Evolutionary conservation across 495 filamentous ascomycete species (phyloP), one percentile per base, ranked within the genome.

Genomic region (Astrothelium macrocarpum): DNA sequence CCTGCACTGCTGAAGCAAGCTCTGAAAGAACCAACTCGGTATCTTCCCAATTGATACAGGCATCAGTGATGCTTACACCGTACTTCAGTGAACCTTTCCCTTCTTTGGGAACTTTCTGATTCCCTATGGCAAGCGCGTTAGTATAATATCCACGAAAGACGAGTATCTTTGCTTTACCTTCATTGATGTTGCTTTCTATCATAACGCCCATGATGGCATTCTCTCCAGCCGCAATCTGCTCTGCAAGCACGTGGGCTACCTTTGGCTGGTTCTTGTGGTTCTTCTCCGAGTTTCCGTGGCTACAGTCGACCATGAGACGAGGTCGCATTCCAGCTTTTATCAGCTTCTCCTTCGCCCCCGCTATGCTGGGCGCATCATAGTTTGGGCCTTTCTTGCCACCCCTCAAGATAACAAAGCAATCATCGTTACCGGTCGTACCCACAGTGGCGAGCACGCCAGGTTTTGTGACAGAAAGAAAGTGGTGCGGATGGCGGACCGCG

Each of bases 391-490:
- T 87, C 71, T 88, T 97, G 53, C 95, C 95, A 64, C 95, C 95
- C 62, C 95, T 85, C 62, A 99, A 82, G 69, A 99, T 97, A 59
- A 96, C 91, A 77, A 95, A 99, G 82, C 94, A 95, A 73, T 99
- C 93, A 23, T 97, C 92, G 77, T 99, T 99, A 49, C 95, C 95
- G 3, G 86, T 84, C 5, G 95, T 99, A 63, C 91, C 91, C 2
- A 97, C 91, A 70, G 97, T 99, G 61, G 95, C 91, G 10, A 92
- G 94, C 25, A 96, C 87, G 67, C 95, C 95, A 10, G 93, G 94
- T 78, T 97, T 99, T 9, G 94, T 97, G 63, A 99, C 95, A 12
- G 91, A 96, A 67, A 99, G 80, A 85, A 99, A 99, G 79, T 97
- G 95, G 70, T 99, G 95, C 25, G 91, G 90, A 68, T 95, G 89